Percentiles rank a stretch among this genome's conserved stretches.
Conservation (phyloP, 2,329 filamentous ascomycete genomes). For the Fusarium mundagurra region DNA sequence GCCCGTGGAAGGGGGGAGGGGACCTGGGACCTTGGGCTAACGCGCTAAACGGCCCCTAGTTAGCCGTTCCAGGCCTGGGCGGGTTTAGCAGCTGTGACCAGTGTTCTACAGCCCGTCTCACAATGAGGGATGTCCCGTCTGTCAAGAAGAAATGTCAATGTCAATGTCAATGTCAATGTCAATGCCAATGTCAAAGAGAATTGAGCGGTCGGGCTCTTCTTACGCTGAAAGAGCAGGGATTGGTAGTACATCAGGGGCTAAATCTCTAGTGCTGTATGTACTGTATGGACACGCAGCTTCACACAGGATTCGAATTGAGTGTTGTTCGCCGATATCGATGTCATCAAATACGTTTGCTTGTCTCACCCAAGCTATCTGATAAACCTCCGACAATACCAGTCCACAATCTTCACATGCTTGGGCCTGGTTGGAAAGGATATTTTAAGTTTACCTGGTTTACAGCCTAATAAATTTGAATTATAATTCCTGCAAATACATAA, state of each 20-base stretch:
- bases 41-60: slow-evolving; percentile 36
- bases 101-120: neutral
- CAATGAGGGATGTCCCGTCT: slow-evolving; percentile 4
- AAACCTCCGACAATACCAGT: neutral
- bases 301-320: neutral
- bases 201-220: slow-evolving; percentile 7
- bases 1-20: neutral
- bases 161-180: neutral
- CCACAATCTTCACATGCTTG: neutral
- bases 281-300: neutral
- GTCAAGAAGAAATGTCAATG: neutral
- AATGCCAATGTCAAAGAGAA: neutral
- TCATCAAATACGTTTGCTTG: neutral
- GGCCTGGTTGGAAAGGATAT: neutral
- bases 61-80: slow-evolving; percentile 30
- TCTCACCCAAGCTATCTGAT: neutral
- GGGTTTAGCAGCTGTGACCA: slow-evolving; percentile 15
- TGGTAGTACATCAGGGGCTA: slow-evolving; percentile 20
- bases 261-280: neutral
- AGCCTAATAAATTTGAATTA: neutral
- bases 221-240: neutral
- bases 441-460: neutral
- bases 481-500: neutral
- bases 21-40: slow-evolving; percentile 6
- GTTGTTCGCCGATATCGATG: neutral